A percentile compares a stretch with the other conserved stretches of the same genome.
Conservation (phyloP, 164 flowering plant species). For the Chimonanthus salicifolius region DNA sequence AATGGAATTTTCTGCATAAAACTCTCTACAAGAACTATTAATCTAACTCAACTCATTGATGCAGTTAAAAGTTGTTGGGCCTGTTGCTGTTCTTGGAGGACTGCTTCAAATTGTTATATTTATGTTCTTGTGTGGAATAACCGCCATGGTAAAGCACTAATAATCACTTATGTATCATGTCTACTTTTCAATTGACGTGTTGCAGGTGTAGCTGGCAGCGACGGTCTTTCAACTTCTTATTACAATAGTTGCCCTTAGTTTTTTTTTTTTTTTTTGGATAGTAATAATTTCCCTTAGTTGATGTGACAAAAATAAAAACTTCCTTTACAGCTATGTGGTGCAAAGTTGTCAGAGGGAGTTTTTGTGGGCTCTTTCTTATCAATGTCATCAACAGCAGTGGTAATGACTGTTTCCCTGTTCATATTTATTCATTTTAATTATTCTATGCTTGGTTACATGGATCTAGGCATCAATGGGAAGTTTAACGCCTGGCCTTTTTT, state of each 20-base stretch:
- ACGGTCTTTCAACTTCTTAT: not conserved
- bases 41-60: constrained; percentile 1
- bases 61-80: constrained; percentile 92
- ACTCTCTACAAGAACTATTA: not conserved
- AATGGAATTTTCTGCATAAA: not conserved
- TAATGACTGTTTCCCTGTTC: constrained; percentile 21
- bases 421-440: not conserved
- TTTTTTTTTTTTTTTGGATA: constrained; percentile 3
- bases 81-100: constrained; percentile 97
- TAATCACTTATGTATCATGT: not conserved
- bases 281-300: not conserved
- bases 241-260: not conserved
- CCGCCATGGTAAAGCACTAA: constrained; percentile 53
- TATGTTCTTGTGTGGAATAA: constrained; percentile 65
- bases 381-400: constrained; percentile 99
- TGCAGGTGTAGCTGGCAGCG: not conserved
- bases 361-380: constrained; percentile 91
- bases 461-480: not conserved
- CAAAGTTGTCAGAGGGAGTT: constrained; percentile 83
- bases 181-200: not conserved
- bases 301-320: not conserved
- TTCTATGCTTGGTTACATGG: not conserved
- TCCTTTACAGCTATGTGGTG: constrained; percentile 69
- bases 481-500: constrained; percentile 6
- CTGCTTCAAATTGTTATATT: constrained; percentile 74